Percentiles rank a stretch among this genome's conserved stretches.
Evolutionary conservation across 768 basidiomycete species (phyloP).

Genomic region (Boletus sensibilis): DNA sequence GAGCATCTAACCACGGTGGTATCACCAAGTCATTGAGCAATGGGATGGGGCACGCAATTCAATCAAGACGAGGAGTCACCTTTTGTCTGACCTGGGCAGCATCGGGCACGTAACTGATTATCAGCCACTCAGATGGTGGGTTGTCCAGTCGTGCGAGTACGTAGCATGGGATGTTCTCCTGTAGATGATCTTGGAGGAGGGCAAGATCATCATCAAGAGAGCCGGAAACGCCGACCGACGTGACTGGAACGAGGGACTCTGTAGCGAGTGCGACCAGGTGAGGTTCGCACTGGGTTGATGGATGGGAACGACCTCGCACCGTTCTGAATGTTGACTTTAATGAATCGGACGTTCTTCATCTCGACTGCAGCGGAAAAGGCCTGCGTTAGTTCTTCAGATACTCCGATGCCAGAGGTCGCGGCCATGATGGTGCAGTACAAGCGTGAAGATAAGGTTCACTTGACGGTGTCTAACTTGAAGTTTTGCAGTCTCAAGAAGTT

Average conservation of each 20-base stretch:
- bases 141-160: constrained; percentile 65
- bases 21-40: neutral
- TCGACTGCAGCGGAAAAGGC: constrained; percentile 59
- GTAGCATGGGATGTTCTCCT: constrained; percentile 70
- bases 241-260: constrained; percentile 71
- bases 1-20: constrained; percentile 61
- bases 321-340: constrained; percentile 74
- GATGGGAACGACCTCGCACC: constrained; percentile 45
- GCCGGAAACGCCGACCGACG: constrained; percentile 45
- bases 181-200: constrained; percentile 54
- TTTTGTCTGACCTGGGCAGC: constrained; percentile 78
- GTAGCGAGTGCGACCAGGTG: constrained; percentile 19
- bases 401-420: constrained; percentile 67
- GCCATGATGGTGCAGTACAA: constrained; percentile 48
- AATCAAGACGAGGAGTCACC: constrained; percentile 38
- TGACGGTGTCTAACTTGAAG: neutral
- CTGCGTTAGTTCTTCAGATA: constrained; percentile 55
- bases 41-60: neutral
- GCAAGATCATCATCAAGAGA: constrained; percentile 63
- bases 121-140: constrained; percentile 65
- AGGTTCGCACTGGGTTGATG: constrained; percentile 19
- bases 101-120: constrained; percentile 82
- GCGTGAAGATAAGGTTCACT: neutral
- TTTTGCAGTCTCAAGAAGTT: no score
- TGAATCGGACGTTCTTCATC: constrained; percentile 56